These are phyloP conservation scores for Podospora conica DNA, from an alignment of 495 filamentous ascomycete species.

Conservation along the genomic window DNA sequence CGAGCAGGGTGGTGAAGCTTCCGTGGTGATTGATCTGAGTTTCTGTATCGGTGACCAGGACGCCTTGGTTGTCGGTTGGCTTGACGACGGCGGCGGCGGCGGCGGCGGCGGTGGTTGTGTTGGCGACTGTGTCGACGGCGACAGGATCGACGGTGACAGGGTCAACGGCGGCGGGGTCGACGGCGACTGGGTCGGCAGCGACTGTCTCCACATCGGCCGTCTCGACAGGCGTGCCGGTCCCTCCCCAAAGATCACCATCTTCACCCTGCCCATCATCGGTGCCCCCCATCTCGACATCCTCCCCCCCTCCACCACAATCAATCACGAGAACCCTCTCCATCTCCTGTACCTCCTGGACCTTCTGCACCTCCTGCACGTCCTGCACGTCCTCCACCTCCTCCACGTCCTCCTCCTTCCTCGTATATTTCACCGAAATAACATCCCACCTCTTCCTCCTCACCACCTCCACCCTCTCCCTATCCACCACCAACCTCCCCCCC, in stretches of 20 bases:
- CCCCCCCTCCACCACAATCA: not conserved
- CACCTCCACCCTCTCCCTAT: not conserved
- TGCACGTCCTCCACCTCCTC: not conserved
- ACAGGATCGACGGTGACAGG: too few species aligned
- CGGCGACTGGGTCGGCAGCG: not conserved
- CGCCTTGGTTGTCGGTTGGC: too few species aligned
- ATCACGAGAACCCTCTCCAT: constrained; percentile 1
- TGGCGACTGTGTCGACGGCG: not conserved
- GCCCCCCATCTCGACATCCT: not conserved
- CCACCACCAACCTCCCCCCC: not conserved
- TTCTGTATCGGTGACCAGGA: too few species aligned
- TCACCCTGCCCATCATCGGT: not conserved
- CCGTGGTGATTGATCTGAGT: too few species aligned
- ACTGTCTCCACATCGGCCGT: not conserved
- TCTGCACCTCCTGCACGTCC: too few species aligned
- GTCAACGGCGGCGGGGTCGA: too few species aligned
- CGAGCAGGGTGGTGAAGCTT: constrained; percentile 11
- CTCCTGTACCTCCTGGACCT: not conserved
- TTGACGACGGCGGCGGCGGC: not conserved
- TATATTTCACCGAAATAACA: constrained; percentile 13
- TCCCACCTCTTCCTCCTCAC: constrained; percentile 14
- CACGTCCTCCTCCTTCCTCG: not conserved
- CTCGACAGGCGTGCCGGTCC: not conserved
- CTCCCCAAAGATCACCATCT: not conserved
- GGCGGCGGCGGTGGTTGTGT: not conserved